Evolutionary conservation across 306 rosid species (phyloP), one percentile per base, ranked within the genome.

Genomic region (Rosa chinensis): DNA sequence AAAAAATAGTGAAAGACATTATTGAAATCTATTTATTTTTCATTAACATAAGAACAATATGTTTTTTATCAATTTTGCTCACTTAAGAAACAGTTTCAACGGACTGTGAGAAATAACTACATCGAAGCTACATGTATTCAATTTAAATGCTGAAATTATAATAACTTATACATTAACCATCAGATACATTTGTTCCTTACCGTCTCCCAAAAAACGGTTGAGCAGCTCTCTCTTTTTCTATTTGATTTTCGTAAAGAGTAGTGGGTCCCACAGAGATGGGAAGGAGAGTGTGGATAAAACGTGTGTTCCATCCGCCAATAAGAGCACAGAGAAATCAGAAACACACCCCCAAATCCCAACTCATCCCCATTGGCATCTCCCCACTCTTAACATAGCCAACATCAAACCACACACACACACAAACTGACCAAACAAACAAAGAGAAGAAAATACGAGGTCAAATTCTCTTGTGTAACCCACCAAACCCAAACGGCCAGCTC

Each of bases 271-370:
- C 9, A 37, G 68, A 35, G 49, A 74, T 78, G 5, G 11, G 82
- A 52, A 86, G 7, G 70, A 32, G 92, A 87, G 91, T 89, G 94
- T 89, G 97, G 98, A 93, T 93, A 92, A 90, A 93, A 87, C 93
- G 92, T 74, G 97, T 44, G 6, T 44, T 78, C 73, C 73, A 81
- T 47, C 83, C 59, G 21, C 98, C 97, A 93, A 93, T 93, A 86
- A 87, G 86, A 86, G 37, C 35, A n/a, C 87, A 72, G 4, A 88
- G 91, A 88, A 87, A 91, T 91, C 97, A 77, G 76, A 82, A 79
- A 53, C 75, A 39, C 63, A 70, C 77, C 83, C 28, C 44, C 4
- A 28, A 56, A 37, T 58, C 70, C 70, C 75, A 45, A 37, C 37
- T 25, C 64, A 42, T n/a, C 79, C 63, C 72, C 35, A 25, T 32